phyloP scores from a whole-genome alignment of 1,284 basidiomycete species.

The Cystobasidium sp. region DNA sequence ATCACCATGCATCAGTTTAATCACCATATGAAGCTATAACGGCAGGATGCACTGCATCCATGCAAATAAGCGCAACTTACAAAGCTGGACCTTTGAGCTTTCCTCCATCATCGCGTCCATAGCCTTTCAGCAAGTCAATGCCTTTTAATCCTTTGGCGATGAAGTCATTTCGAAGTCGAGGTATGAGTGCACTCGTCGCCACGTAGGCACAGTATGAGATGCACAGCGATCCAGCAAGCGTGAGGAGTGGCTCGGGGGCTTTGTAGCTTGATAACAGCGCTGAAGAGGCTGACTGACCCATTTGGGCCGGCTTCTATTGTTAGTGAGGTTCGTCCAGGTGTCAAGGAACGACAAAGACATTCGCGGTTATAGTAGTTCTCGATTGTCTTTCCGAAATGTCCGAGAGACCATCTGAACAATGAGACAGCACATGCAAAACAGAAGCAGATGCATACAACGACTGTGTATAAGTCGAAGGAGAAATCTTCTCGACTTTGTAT shows the following conservation, averaged over 20 bases:
- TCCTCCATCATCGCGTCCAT: slow-evolving; percentile 40
- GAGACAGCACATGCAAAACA: too few species aligned
- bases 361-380: too few species aligned
- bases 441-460: too few species aligned
- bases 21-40: neutral
- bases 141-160: slow-evolving; percentile 51
- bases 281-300: slow-evolving; percentile 38
- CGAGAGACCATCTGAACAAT: too few species aligned
- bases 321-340: neutral
- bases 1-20: neutral
- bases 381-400: too few species aligned
- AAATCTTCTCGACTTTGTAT: too few species aligned
- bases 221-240: slow-evolving; percentile 29
- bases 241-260: slow-evolving; percentile 35
- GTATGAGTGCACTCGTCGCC: slow-evolving; percentile 48
- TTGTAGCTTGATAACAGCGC: slow-evolving; percentile 32
- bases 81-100: slow-evolving; percentile 43
- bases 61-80: neutral
- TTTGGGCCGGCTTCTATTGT: neutral
- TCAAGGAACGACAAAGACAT: too few species aligned
- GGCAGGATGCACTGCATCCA: neutral
- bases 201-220: slow-evolving; percentile 46
- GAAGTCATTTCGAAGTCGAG: slow-evolving; percentile 47
- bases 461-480: too few species aligned
- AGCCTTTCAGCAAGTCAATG: slow-evolving; percentile 53